Conservation (phyloP, 2,329 filamentous ascomycete genomes). For the Talaromyces islandicus region DNA sequence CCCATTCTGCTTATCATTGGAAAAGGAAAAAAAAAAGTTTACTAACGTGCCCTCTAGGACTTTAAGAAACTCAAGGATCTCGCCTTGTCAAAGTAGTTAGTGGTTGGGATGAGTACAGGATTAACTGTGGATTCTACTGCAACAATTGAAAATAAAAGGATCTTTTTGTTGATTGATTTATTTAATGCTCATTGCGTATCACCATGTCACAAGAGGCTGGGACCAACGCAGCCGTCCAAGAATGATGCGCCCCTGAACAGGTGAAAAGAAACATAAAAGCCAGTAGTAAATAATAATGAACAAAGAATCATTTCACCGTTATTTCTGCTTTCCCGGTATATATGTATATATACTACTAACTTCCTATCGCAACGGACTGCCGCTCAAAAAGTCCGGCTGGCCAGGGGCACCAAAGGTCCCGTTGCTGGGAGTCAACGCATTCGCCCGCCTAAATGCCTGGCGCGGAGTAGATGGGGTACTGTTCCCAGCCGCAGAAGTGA, state of each 20-base stretch:
- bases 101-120: neutral
- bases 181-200: neutral
- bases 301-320: neutral
- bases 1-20: neutral
- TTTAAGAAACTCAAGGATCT: slow-evolving; percentile 1
- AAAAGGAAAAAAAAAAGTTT: neutral
- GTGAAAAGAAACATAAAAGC: neutral
- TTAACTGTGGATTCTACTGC: neutral
- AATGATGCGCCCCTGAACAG: neutral
- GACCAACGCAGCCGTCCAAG: neutral
- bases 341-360: neutral
- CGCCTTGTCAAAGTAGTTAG: neutral
- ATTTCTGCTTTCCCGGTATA: neutral
- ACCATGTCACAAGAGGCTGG: neutral
- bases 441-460: slow-evolving; percentile 36
- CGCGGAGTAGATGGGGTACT: slow-evolving; percentile 36
- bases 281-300: neutral
- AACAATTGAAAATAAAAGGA: neutral
- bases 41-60: neutral
- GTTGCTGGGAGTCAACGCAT: slow-evolving; percentile 38
- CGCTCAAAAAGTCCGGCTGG: slow-evolving; percentile 32
- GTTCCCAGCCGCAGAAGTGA: slow-evolving; percentile 5
- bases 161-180: neutral
- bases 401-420: slow-evolving; percentile 34
- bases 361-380: slow-evolving; percentile 31